These are phyloP conservation scores for Lentinus brumalis DNA, from an alignment of 768 basidiomycete genomes.

Conservation along the genomic window DNA sequence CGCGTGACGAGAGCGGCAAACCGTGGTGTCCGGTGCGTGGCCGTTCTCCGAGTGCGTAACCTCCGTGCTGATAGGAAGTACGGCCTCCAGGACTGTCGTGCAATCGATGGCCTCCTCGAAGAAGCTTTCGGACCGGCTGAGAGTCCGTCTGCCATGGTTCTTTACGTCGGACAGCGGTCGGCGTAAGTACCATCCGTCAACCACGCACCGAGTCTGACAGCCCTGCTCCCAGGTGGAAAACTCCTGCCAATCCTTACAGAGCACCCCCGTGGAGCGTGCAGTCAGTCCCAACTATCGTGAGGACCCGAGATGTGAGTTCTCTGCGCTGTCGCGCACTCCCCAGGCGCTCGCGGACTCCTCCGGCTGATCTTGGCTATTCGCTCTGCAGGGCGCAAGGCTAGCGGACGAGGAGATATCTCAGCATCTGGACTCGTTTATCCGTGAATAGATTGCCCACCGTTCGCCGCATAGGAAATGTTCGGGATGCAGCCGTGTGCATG, in stretches of 20 bases:
- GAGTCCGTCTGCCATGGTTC: slow-evolving; percentile 56
- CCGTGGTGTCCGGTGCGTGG: slow-evolving; percentile 72
- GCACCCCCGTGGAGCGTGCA: slow-evolving; percentile 61
- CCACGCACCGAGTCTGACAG: neutral
- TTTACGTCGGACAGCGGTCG: slow-evolving; percentile 67
- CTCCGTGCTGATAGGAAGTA: slow-evolving; percentile 20
- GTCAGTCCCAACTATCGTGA: slow-evolving; percentile 69
- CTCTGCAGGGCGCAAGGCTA: slow-evolving; percentile 36
- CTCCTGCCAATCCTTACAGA: slow-evolving; percentile 56
- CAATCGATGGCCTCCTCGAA: slow-evolving; percentile 57
- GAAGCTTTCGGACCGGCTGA: slow-evolving; percentile 48
- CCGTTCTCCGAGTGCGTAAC: slow-evolving; percentile 4
- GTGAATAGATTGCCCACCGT: neutral
- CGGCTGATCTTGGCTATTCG: neutral
- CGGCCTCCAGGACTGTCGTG: slow-evolving; percentile 60
- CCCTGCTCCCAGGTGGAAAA: slow-evolving; percentile 62
- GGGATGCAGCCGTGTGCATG: neutral
- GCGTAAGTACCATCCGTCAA: slow-evolving; percentile 48
- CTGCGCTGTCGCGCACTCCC: neutral
- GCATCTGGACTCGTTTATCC: slow-evolving; percentile 19
- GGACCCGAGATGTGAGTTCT: slow-evolving; percentile 53
- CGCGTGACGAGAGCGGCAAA: slow-evolving; percentile 54
- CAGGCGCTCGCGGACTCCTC: neutral
- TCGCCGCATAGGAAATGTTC: neutral
- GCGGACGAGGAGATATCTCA: slow-evolving; percentile 43